Conservation (phyloP, 2,329 filamentous ascomycete genomes). For the Penicillium sp. region DNA sequence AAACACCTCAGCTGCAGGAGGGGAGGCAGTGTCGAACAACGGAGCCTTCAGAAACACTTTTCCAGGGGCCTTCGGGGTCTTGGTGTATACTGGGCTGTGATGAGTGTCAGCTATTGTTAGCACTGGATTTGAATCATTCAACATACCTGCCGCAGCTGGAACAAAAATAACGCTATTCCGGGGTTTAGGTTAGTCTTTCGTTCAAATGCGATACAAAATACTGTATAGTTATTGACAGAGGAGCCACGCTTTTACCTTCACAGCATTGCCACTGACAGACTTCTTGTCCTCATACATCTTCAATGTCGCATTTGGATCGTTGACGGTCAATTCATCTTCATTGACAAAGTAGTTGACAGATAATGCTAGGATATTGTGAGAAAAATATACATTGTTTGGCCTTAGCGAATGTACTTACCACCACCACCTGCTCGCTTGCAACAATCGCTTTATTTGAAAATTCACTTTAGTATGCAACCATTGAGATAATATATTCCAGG, state of each 20-base stretch:
- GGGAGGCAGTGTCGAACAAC: conserved; percentile 19
- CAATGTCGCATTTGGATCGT: conserved; percentile 12
- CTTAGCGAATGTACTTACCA: conserved; percentile 7
- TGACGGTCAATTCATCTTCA: conserved; percentile 17
- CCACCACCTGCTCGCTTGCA: conserved; percentile 24
- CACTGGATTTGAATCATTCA: neutral
- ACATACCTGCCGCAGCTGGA: conserved; percentile 25
- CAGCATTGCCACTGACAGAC: conserved; percentile 13
- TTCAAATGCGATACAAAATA: neutral
- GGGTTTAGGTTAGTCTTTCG: neutral
- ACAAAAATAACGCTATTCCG: conserved; percentile 24
- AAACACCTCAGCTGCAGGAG: conserved; percentile 13
- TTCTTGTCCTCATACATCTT: conserved; percentile 20
- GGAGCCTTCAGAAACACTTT: conserved; percentile 22
- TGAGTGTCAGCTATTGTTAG: neutral
- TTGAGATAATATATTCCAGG: neutral
- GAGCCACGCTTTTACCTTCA: conserved; percentile 5
- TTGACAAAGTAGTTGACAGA: conserved; percentile 26
- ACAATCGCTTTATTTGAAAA: conserved; percentile 9
- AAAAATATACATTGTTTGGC: neutral
- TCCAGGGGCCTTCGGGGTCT: conserved; percentile 14
- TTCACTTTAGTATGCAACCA: neutral
- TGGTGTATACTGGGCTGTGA: conserved; percentile 14
- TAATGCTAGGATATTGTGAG: conserved; percentile 14
- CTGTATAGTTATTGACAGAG: neutral